Evolutionary conservation across 768 basidiomycete species (phyloP).

Genomic region (Auriscalpium vulgare): DNA sequence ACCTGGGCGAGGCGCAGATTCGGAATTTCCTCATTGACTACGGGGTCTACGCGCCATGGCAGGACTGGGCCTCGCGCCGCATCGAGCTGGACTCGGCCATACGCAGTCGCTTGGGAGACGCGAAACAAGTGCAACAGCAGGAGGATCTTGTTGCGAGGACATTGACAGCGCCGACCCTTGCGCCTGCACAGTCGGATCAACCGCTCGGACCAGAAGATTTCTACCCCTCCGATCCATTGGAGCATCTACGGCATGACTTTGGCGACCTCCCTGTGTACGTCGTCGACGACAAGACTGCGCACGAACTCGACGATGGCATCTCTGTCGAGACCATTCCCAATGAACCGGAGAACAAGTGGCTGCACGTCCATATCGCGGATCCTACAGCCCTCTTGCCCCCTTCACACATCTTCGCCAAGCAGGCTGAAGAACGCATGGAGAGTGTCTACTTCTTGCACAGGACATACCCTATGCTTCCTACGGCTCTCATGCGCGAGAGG

Average conservation of each 20-base stretch:
- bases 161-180: background rate
- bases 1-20: constrained; percentile 28
- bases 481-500: constrained; percentile 38
- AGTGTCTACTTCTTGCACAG: constrained; percentile 62
- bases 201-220: constrained; percentile 55
- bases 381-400: constrained; percentile 76
- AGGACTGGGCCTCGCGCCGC: constrained; percentile 37
- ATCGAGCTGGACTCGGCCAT: background rate
- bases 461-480: constrained; percentile 69
- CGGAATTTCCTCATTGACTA: constrained; percentile 54
- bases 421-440: constrained; percentile 43
- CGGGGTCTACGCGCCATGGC: constrained; percentile 77
- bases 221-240: constrained; percentile 53
- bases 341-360: constrained; percentile 60
- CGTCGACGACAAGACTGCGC: constrained; percentile 70
- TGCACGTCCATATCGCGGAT: constrained; percentile 91
- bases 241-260: constrained; percentile 78
- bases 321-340: constrained; percentile 65
- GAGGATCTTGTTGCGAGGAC: background rate
- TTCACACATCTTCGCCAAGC: constrained; percentile 48
- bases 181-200: background rate
- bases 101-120: background rate
- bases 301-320: constrained; percentile 91
- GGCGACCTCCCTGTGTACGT: constrained; percentile 75
- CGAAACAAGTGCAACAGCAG: background rate